Evolutionary conservation across 768 basidiomycete genomes (phyloP).

Genomic region (Chlorophyllum brunneum): DNA sequence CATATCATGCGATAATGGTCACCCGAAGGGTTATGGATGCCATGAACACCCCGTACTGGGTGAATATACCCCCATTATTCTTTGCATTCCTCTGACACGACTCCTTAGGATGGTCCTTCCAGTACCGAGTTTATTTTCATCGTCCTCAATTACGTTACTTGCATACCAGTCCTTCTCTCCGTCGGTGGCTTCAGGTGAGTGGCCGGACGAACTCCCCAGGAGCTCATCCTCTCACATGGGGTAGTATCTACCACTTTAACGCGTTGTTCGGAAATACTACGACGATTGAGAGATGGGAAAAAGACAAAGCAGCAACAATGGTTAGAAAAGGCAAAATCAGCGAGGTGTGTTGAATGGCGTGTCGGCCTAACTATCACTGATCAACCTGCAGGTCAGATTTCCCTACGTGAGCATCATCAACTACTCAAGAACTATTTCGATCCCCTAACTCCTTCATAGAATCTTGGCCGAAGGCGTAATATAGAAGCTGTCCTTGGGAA

Average conservation of each 20-base stretch:
- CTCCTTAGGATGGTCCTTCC: conserved; percentile 61
- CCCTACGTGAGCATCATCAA: conserved; percentile 67
- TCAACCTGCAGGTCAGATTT: conserved; percentile 65
- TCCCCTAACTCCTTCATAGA: conserved; percentile 39
- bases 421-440: background rate
- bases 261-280: conserved; percentile 77
- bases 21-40: conserved; percentile 55
- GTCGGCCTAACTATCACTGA: background rate
- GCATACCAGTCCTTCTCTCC: conserved; percentile 78
- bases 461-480: conserved; percentile 75
- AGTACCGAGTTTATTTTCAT: conserved; percentile 73
- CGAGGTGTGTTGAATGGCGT: conserved; percentile 43
- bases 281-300: conserved; percentile 98
- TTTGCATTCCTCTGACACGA: background rate
- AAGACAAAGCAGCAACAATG: conserved; percentile 88
- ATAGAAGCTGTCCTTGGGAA: conserved; percentile 73
- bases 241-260: conserved; percentile 84
- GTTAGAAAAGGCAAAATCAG: conserved; percentile 81
- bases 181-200: conserved; percentile 89
- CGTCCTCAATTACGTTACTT: conserved; percentile 83
- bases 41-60: conserved; percentile 47
- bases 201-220: background rate
- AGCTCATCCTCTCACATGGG: conserved; percentile 1
- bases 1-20: conserved; percentile 85
- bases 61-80: conserved; percentile 23